Conservation (phyloP, 139 green algal genomes). For the Micractinium conductrix region DNA sequence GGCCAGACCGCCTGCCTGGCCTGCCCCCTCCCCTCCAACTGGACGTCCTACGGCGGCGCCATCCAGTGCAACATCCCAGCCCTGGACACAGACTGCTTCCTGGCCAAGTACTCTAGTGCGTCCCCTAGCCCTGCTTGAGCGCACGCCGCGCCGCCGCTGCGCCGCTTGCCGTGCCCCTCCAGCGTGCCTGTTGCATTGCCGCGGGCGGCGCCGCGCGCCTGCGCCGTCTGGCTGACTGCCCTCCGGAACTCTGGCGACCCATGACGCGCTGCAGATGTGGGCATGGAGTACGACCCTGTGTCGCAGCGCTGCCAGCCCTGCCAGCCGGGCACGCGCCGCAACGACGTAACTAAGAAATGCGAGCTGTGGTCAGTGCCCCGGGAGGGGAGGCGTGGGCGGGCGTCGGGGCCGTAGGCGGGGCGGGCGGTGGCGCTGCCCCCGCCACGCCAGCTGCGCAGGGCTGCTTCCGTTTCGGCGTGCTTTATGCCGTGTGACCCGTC, state of each 20-base stretch:
- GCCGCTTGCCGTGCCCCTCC: no score
- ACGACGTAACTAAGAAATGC: not conserved
- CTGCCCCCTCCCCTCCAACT: not conserved
- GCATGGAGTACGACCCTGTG: not conserved
- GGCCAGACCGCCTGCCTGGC: not conserved
- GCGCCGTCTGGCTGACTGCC: not conserved
- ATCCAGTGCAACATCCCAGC: not conserved
- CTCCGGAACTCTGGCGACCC: not conserved
- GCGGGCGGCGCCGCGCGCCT: no score
- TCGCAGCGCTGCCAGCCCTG: not conserved
- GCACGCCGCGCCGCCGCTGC: no score
- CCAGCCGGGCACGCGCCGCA: not conserved
- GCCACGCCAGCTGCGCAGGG: no score
- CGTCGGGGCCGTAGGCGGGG: no score
- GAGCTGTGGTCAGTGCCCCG: not conserved
- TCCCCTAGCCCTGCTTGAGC: no score
- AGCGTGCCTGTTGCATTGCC: no score
- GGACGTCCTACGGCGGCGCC: not conserved
- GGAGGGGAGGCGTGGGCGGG: no score
- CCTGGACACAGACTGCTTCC: not conserved
- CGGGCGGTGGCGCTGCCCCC: not conserved
- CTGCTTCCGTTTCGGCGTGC: not conserved
- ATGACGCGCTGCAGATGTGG: not conserved
- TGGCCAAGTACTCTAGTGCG: not conserved
- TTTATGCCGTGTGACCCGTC: no score